Evolutionary conservation across 2,329 filamentous ascomycete species (phyloP), one percentile per base, ranked within the genome.

Genomic region (Meredithiella fracta): DNA sequence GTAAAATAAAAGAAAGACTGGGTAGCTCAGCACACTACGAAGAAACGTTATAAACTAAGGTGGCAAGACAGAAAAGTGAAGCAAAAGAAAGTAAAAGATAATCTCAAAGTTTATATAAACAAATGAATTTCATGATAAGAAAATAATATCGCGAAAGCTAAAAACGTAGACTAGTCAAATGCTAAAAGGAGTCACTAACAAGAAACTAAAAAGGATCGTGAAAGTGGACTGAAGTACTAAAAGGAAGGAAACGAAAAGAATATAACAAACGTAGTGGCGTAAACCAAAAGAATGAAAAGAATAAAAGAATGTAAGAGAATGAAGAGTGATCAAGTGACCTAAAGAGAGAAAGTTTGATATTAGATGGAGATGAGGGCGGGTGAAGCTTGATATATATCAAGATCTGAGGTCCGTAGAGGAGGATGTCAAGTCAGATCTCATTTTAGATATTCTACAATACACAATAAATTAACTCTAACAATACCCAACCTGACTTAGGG

Each of bases 231-330:
- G n/a, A 40, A 40, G 50, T 23, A 17, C 22, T 17, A 54, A 47
- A 47, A 47, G 22, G 40, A 29, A 49, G 26, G 26, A 20, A 50
- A 26, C 20, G 53, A 23, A 34, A 55, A 55, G 23, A 34, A 11
- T 34, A 34, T 34, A 54, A 47, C 34, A 25, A 47, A 44, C 29
- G 50, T 26, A 23, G 17, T 44, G 20, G 40, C 11, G 11, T 44
- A 20, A 54, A 54, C 15, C 20, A 54, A 54, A 47, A 22, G 26
- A 47, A 44, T 11, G 42, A 15, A 54, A 54, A 31, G 26, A 47
- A 47, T 7, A 20, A 51, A 51, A 25, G 49, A 51, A 17, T 11
- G 49, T 44, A 20, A 29, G 8, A 31, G 47, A 51, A 51, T 15
- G 49, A 51, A 51, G 25, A n/a, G 38, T 38, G 25, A 55, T 49